Evolutionary conservation across 768 basidiomycete genomes (phyloP).

Genomic region (Amanita fuliginea): DNA sequence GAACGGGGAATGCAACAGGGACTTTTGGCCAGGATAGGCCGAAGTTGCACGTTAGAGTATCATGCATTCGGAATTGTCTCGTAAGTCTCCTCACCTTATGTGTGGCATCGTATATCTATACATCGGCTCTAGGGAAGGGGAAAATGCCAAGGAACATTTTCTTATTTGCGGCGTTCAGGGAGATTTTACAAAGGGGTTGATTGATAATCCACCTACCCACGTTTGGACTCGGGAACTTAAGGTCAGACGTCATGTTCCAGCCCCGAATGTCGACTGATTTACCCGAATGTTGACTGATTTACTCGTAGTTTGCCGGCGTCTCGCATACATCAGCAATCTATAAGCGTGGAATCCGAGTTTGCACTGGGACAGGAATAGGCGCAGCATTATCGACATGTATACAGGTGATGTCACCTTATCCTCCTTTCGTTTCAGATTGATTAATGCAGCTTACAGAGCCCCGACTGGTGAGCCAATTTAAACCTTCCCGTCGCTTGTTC

Average conservation of each 20-base stretch:
- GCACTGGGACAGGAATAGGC: conserved; percentile 78
- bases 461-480: conserved; percentile 28
- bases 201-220: conserved; percentile 57
- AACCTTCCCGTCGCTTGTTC: neutral
- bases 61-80: conserved; percentile 81
- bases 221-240: conserved; percentile 79
- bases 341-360: conserved; percentile 73
- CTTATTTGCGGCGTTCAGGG: conserved; percentile 80
- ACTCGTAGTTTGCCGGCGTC: conserved; percentile 60
- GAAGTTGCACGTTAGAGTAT: conserved; percentile 68
- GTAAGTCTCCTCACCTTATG: conserved; percentile 25
- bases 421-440: conserved; percentile 1
- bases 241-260: conserved; percentile 23
- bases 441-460: conserved; percentile 22
- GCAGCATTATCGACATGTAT: conserved; percentile 74
- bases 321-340: conserved; percentile 72
- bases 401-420: conserved; percentile 39
- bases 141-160: conserved; percentile 65
- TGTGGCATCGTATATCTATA: neutral
- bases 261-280: neutral
- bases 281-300: neutral
- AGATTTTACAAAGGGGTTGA: conserved; percentile 68
- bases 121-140: conserved; percentile 46
- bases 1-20: conserved; percentile 84
- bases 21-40: conserved; percentile 67